Base-by-base conservation (phyloP, 1,284 basidiomycete species). In the Moesziomyces sp. region DNA sequence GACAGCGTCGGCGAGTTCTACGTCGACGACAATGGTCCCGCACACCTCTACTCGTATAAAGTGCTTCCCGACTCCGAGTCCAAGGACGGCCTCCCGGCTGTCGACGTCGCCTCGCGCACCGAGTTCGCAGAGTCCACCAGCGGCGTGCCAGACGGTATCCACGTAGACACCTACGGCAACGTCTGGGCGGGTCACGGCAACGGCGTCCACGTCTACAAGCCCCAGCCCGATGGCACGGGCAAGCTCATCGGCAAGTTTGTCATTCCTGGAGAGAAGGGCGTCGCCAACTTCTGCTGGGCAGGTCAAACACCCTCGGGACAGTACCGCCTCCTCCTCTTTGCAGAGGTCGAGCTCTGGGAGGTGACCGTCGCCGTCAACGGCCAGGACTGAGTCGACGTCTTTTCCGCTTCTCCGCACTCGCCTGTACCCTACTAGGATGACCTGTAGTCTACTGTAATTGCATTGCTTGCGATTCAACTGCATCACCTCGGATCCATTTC, bases 221-320 rank as follows among this genome's bases (percentile, higher is more conserved):
- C 64, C 5, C 51, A 67, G n/a, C 11, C 49, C 2, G 56, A 66
- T 21, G 63, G 59, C 34, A 60, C 53, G 16, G 74, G 74, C 21
- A 58, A 58, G 46, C 65, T 65, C n/a, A 74, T 76, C 19, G 74
- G 74, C 35, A 74, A 74, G 40, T 55, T 74, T 42, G 52, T 70
- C n/a, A 56, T 76, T n/a, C 65, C 71, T 3, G 59, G 54, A 24
- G 67, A 52, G 14, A 69, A 63, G 24, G 74, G 74, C 14, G 66
- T 69, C 3, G 74, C 74, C 52, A 76, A 76, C 63, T 74, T 76
- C 21, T 76, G 74, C 50, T 76, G 71, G 74, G 74, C 74, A 0
- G 74, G 71, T 24, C 49, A 58, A 53, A 56, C 58, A 4, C 45
- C 43, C 38, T 34, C 49, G 5, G 56, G 60, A 11, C 64, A 54